Percentiles rank a stretch among this genome's conserved stretches.
phyloP scores from a whole-genome alignment of 768 basidiomycete species.

The Phylloporus sp. region DNA sequence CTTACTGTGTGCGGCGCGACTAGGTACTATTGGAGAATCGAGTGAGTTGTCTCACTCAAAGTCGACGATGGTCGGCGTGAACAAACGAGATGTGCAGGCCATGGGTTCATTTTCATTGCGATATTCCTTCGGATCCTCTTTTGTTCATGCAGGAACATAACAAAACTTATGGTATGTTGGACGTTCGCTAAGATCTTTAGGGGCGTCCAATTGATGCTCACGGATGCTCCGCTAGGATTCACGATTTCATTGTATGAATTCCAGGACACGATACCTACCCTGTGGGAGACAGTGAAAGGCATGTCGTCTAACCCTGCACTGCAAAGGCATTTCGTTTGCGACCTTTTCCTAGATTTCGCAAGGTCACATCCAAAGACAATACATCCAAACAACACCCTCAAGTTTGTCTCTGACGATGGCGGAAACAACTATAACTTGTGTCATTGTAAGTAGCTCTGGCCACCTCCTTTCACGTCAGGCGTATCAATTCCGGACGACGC shows the following conservation, averaged over 20 bases:
- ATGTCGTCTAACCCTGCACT: slow-evolving; percentile 29
- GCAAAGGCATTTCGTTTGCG: too few relatives aligned
- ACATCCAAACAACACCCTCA: slow-evolving; percentile 48
- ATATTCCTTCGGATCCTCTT: slow-evolving; percentile 47
- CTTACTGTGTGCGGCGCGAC: neutral
- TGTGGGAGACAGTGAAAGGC: slow-evolving; percentile 62
- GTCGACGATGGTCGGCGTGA: slow-evolving; percentile 32
- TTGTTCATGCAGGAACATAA: slow-evolving; percentile 51
- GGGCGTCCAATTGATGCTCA: neutral
- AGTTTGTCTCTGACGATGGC: slow-evolving; percentile 61
- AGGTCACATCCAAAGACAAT: slow-evolving; percentile 45
- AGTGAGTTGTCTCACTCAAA: slow-evolving; percentile 23
- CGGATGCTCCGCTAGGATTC: slow-evolving; percentile 38
- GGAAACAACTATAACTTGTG: slow-evolving; percentile 60
- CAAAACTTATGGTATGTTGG: slow-evolving; percentile 45
- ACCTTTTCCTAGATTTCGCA: slow-evolving; percentile 27
- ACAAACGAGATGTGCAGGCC: slow-evolving; percentile 35
- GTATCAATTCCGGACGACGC: neutral
- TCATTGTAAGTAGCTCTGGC: slow-evolving; percentile 42
- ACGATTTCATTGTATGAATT: slow-evolving; percentile 62
- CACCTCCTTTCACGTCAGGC: neutral
- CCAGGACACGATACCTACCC: slow-evolving; percentile 53
- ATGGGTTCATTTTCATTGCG: slow-evolving; percentile 50
- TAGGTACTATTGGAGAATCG: slow-evolving; percentile 30
- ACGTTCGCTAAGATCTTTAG: too few relatives aligned